phyloP scores from a whole-genome alignment of 2,329 filamentous ascomycete genomes.

The Allantophomopsis lycopodina region DNA sequence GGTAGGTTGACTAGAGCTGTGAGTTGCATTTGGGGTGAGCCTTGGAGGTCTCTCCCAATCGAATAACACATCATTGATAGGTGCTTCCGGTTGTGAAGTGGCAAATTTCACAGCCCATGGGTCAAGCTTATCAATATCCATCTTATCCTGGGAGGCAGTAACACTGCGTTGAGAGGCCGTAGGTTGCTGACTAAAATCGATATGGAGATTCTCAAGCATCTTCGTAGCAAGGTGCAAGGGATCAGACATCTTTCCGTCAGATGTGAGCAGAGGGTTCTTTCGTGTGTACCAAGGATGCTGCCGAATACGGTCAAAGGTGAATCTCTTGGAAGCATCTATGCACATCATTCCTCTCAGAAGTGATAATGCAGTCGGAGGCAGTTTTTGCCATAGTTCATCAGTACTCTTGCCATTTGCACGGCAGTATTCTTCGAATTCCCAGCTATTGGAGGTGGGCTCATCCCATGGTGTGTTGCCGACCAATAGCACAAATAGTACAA shows the following conservation, averaged over 20 bases:
- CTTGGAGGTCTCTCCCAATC: slow-evolving; percentile 69
- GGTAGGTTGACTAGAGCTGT: slow-evolving; percentile 28
- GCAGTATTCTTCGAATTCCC: slow-evolving; percentile 83
- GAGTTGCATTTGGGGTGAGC: slow-evolving; percentile 10
- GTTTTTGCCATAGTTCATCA: slow-evolving; percentile 72
- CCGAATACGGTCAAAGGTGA: slow-evolving; percentile 75
- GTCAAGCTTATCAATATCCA: slow-evolving; percentile 51
- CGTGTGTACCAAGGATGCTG: slow-evolving; percentile 92
- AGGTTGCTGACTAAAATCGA: slow-evolving; percentile 67
- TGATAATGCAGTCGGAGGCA: slow-evolving; percentile 64
- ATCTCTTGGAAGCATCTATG: slow-evolving; percentile 59
- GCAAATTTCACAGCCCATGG: slow-evolving; percentile 39
- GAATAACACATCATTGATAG: slow-evolving; percentile 60
- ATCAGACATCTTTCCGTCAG: slow-evolving; percentile 63
- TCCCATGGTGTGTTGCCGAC: slow-evolving; percentile 98
- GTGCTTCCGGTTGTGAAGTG: slow-evolving; percentile 75
- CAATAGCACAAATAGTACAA: slow-evolving; percentile 91
- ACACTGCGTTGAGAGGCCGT: slow-evolving; percentile 19
- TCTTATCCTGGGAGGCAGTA: slow-evolving; percentile 31
- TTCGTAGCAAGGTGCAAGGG: slow-evolving; percentile 79
- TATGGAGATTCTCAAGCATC: slow-evolving; percentile 83
- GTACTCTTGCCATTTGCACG: slow-evolving; percentile 65
- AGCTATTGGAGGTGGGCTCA: slow-evolving; percentile 72
- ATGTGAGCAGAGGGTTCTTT: slow-evolving; percentile 60
- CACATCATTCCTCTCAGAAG: slow-evolving; percentile 89